Evolutionary conservation across 1,284 basidiomycete genomes (phyloP), one percentile per base, ranked within the genome.

Genomic region (Naganishia sp.): DNA sequence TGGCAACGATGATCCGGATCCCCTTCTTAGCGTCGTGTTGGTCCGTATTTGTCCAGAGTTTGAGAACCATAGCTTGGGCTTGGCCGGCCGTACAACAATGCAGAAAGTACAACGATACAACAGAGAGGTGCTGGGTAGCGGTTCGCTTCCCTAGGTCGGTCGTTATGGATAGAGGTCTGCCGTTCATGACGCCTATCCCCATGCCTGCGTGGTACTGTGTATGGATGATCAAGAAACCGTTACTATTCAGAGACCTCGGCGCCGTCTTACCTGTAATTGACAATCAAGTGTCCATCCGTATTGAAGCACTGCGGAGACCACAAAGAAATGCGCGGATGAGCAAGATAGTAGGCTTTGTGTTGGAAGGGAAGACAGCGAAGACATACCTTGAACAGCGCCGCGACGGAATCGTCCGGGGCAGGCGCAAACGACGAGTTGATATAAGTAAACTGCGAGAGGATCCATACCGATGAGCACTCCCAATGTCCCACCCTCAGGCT

Each of bases 391-490:
- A 72, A 82, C 42, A 82, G 71, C 76, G 94, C 97, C 0, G 90
- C 88, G 3, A 95, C 92, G 0, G 89, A 91, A 75, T 95, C 93
- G 76, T 96, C 93, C 0, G 92, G 92, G 0, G 93, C 90, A 52
- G 93, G 93, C 2, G 90, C 90, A 78, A 98, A 98, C 0, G 95
- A 92, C n/a, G 94, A 84, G 75, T 98, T 98, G 83, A 99, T 97
- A 78, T 98, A 99, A 6, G 94, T 91, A 80, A 96, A 97, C 94
- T 97, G 73, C 10, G 7, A 44, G n/a, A 43, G 45, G 11, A 18
- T 28, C 28, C 18, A 7, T 18, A n/a, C 43, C 46, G 16, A 16
- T 23, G n/a, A 25, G 31, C 10, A 2, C 18, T 23, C 4, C 56
- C 13, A 44, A 6, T 3, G 6, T 3, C 56, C 18, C n/a, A 45